Conservation (phyloP, 345 rosid genomes). For the Salix arbutifolia region DNA sequence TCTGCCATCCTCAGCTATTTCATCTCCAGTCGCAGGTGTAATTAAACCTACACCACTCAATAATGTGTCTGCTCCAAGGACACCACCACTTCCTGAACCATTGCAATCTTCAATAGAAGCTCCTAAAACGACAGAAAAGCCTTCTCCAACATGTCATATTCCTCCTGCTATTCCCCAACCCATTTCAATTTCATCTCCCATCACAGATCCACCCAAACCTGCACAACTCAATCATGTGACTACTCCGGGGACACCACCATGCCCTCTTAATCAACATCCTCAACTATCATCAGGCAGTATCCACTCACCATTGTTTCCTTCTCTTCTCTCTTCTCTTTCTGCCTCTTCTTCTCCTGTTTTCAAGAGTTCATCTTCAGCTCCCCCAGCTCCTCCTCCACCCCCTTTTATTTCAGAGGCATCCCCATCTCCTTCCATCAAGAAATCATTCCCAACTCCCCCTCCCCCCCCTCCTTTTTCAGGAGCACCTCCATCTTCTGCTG, state of each 20-base stretch:
- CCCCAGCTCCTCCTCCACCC: constrained; percentile 15
- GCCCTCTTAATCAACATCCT: constrained; percentile 7
- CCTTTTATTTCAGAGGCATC: constrained; percentile 2
- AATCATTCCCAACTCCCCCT: constrained; percentile 6
- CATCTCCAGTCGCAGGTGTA: constrained; percentile 27
- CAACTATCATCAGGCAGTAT: constrained; percentile 4
- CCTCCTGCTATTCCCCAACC: constrained; percentile 16
- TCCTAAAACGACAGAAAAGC: constrained; percentile 2
- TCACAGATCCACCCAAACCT: constrained; percentile 22
- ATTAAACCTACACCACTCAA: constrained; percentile 19
- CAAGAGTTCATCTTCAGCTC: constrained; percentile 15
- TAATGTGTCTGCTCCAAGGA: constrained; percentile 9
- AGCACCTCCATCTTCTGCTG: constrained; percentile 10
- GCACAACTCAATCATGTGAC: constrained; percentile 20
- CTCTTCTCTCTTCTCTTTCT: constrained; percentile 13
- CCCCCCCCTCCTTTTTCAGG: constrained; percentile 13
- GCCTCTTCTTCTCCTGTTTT: constrained; percentile 13
- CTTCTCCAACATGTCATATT: not conserved
- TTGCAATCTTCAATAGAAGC: constrained; percentile 11
- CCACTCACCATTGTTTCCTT: constrained; percentile 13
- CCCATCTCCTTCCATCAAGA: constrained; percentile 7
- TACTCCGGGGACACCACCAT: constrained; percentile 13
- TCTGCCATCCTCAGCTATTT: constrained; percentile 26
- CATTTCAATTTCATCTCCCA: constrained; percentile 19
- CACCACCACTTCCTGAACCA: constrained; percentile 12